Base-by-base conservation (phyloP, 1,284 basidiomycete genomes). In the Ustilago hordei region DNA sequence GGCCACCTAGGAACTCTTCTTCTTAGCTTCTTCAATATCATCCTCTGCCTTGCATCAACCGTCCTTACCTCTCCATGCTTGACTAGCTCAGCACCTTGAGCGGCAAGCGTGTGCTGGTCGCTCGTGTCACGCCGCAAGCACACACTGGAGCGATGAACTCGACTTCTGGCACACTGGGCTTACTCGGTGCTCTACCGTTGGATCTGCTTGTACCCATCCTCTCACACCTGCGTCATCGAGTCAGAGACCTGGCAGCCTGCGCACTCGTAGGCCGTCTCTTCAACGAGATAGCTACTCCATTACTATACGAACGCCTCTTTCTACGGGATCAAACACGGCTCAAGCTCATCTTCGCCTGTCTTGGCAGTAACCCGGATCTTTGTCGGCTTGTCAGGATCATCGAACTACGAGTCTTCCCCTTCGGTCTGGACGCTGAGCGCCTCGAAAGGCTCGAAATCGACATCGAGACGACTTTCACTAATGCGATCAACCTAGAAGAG, bases 391-490 rank as follows among this genome's bases (percentile, higher is more conserved):
- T 84, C 47, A 66, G 56, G 17, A 68, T 82, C 34, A 36, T 85
- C n/a, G 79, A 85, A 39, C 60, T 85, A 13, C 72, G 83, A 12
- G 84, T 83, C 1, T 85, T 76, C 13, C 84, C 84, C 0, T 84
- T 85, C 45, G 83, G 81, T 11, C 65, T 84, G 41, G 66, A 69
- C 3, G 82, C 83, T 1, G 83, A 84, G 53, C 66, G 58, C 0
- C 69, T 85, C n/a, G 84, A 85, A 50, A 28, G 38, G 35, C 68
- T 85, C 17, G 84, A 85, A 61, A 48, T 65, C 12, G 65, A 75
- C 12, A 80, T 85, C 31, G 69, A 74, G 15, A 53, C 36, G 1
- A 64, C 77, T 0, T 72, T 85, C 43, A 32, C 48, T 19, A 48
- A 75, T 32, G 76, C 79, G 5, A 47, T 50, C 43, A 66, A 79